Percentiles rank a stretch among this genome's conserved stretches.
Conservation (phyloP, 2,329 filamentous ascomycete species). For the Tolypocladium inflatum region DNA sequence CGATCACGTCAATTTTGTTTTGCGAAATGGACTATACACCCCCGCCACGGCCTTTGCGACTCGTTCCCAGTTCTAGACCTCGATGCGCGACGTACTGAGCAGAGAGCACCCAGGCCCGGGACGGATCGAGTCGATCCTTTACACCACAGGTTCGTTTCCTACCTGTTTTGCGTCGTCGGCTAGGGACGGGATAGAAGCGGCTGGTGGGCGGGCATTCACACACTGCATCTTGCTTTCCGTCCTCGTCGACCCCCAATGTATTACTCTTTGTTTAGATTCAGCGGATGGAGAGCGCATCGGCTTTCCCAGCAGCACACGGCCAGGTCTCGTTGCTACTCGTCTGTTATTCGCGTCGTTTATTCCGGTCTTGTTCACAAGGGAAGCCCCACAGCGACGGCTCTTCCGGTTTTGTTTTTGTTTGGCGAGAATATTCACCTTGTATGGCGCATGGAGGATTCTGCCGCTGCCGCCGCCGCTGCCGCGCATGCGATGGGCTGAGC, state of each 20-base stretch:
- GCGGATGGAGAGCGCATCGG: neutral
- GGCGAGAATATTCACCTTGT: neutral
- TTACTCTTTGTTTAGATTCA: neutral
- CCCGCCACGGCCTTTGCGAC: neutral
- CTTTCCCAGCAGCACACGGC: neutral
- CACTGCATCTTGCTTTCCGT: neutral
- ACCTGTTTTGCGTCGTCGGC: neutral
- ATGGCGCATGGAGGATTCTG: neutral
- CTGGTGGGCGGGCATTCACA: neutral
- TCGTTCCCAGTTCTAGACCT: neutral
- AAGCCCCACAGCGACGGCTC: neutral
- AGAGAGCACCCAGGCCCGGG: neutral
- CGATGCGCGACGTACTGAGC: neutral
- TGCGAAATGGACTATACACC: neutral
- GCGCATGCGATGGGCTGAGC: neutral
- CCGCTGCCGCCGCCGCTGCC: neutral
- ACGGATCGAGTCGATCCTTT: neutral
- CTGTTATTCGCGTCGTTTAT: neutral
- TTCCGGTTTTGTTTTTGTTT: neutral
- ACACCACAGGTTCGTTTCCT: neutral
- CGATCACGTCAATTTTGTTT: neutral
- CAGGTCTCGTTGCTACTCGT: neutral
- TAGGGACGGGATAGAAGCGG: neutral
- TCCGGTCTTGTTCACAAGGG: neutral
- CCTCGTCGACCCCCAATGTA: neutral